Conservation (phyloP, 352 stramenopile genomes). For the Phytophthora podocarpi region DNA sequence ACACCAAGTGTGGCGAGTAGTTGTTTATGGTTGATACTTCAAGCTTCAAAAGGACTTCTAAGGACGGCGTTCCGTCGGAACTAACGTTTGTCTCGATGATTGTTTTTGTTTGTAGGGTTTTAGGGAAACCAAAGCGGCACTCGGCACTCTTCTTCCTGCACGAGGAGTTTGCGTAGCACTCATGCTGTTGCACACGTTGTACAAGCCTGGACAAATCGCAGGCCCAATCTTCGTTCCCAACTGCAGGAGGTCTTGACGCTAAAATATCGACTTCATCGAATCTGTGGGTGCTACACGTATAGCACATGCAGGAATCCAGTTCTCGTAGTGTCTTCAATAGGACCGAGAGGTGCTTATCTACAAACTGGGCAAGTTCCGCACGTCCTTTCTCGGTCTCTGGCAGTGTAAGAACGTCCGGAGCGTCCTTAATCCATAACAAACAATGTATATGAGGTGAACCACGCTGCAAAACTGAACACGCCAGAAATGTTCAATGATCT, state of each 20-base stretch:
- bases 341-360: conserved; percentile 14
- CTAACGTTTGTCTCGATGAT: not conserved
- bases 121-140: conserved; percentile 19
- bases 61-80: not conserved
- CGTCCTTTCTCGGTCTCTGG: conserved; percentile 10
- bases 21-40: conserved; percentile 17
- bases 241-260: not conserved
- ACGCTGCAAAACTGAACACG: no score
- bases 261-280: conserved; percentile 2
- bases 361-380: not conserved
- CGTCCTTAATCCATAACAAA: no score
- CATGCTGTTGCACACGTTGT: conserved; percentile 21
- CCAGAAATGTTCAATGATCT: no score
- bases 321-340: not conserved
- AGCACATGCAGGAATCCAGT: not conserved
- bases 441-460: no score
- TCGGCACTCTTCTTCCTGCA: conserved; percentile 8
- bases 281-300: not conserved
- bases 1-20: conserved; percentile 4
- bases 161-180: conserved; percentile 5
- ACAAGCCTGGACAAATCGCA: conserved; percentile 23
- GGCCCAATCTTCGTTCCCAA: not conserved
- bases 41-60: conserved; percentile 15
- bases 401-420: conserved; percentile 18
- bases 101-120: not conserved